phyloP scores from a whole-genome alignment of 2,329 filamentous ascomycete species.

The Fusarium illudens region DNA sequence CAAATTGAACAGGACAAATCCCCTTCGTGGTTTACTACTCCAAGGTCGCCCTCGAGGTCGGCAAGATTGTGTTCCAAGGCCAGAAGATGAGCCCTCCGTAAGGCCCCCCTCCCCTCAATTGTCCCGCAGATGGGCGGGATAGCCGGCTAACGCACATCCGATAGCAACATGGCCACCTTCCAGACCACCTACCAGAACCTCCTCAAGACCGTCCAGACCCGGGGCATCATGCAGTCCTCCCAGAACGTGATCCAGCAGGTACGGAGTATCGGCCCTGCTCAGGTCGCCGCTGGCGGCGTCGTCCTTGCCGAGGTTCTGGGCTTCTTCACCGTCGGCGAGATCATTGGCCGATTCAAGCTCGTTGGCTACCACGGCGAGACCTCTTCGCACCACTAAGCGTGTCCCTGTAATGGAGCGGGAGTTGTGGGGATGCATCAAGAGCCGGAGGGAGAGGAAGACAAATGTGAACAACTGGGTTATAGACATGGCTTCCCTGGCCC shows the following conservation, averaged over 20 bases:
- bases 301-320: conserved; percentile 86
- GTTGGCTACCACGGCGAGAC: conserved; percentile 85
- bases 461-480: conserved; percentile 35
- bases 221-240: conserved; percentile 65
- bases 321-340: conserved; percentile 98
- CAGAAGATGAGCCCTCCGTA: conserved; percentile 97
- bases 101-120: conserved; percentile 51
- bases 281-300: conserved; percentile 78
- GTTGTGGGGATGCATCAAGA: conserved; percentile 21
- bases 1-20: conserved; percentile 71
- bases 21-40: conserved; percentile 92
- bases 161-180: conserved; percentile 80
- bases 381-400: conserved; percentile 66
- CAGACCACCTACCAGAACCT: conserved; percentile 85
- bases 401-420: conserved; percentile 17
- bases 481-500: conserved; percentile 33
- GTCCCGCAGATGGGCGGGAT: conserved; percentile 17
- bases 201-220: conserved; percentile 74
- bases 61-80: conserved; percentile 84
- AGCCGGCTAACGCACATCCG: conserved; percentile 12
- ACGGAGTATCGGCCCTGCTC: conserved; percentile 74
- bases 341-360: conserved; percentile 94
- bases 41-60: conserved; percentile 85
- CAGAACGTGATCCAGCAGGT: conserved; percentile 64
- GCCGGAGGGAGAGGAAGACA: conserved; percentile 26